Conservation (phyloP, 2,329 filamentous ascomycete genomes). For the Botrytis elliptica region DNA sequence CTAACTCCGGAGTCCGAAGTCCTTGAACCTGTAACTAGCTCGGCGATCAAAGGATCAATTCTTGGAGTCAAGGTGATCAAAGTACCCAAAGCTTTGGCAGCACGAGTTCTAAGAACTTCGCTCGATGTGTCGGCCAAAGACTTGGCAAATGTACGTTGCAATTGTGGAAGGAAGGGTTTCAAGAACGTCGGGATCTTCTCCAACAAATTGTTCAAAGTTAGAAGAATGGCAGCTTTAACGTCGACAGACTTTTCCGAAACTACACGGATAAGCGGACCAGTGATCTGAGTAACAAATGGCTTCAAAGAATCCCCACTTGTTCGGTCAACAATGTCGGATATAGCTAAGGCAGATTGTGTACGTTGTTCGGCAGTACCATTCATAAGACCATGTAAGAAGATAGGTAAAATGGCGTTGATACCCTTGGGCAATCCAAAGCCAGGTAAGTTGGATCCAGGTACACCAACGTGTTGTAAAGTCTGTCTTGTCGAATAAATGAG, state of each 20-base stretch:
- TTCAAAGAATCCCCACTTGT: constrained; percentile 85
- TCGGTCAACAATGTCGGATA: constrained; percentile 93
- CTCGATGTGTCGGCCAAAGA: constrained; percentile 91
- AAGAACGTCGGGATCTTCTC: constrained; percentile 95
- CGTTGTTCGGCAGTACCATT: constrained; percentile 92
- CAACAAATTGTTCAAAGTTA: constrained; percentile 90
- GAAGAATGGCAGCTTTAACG: constrained; percentile 90
- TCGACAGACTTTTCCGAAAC: constrained; percentile 95
- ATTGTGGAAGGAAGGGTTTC: constrained; percentile 94
- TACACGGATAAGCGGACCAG: constrained; percentile 93
- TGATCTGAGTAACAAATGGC: constrained; percentile 96
- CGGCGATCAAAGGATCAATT: constrained; percentile 88
- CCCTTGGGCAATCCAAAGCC: constrained; percentile 94
- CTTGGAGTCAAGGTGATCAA: constrained; percentile 93
- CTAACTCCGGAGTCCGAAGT: constrained; percentile 83
- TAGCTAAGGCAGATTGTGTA: constrained; percentile 85
- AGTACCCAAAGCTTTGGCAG: constrained; percentile 90
- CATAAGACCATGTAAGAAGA: constrained; percentile 97
- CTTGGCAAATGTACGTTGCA: constrained; percentile 96
- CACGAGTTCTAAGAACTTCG: constrained; percentile 80
- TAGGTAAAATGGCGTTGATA: constrained; percentile 92
- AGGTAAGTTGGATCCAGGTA: constrained; percentile 77
- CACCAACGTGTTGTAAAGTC: constrained; percentile 82
- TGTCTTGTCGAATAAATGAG: constrained; percentile 84
- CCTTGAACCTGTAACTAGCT: constrained; percentile 93